phyloP scores from a whole-genome alignment of 805 yeast genomes.

The Lipomyces spencermartinsiae region DNA sequence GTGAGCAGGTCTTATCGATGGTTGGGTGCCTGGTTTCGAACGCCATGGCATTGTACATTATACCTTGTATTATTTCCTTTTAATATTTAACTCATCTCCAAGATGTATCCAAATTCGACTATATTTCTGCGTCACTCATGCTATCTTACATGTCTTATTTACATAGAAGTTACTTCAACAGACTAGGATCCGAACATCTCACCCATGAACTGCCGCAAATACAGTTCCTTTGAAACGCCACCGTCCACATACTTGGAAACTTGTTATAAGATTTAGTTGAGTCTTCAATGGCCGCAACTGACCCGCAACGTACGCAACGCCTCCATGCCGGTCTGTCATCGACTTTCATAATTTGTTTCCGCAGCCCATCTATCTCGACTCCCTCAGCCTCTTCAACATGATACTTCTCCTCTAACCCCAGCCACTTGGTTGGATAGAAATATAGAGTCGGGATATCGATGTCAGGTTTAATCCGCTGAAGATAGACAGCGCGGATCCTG shows the following conservation, averaged over 20 bases:
- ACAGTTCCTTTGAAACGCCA: conserved; percentile 75
- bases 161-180: not conserved
- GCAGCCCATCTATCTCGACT: conserved; percentile 46
- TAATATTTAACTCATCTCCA: not conserved
- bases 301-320: conserved; percentile 64
- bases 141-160: not conserved
- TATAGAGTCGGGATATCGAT: conserved; percentile 61
- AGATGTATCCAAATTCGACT: not conserved
- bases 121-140: not conserved
- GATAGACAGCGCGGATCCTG: conserved; percentile 56
- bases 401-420: conserved; percentile 49
- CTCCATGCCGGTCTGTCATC: conserved; percentile 47
- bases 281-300: conserved; percentile 51
- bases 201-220: conserved; percentile 61
- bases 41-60: not conserved
- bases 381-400: conserved; percentile 3
- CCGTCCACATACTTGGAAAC: conserved; percentile 54
- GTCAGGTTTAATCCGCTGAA: conserved; percentile 52
- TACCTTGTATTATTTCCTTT: not conserved
- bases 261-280: conserved; percentile 36
- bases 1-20: not conserved
- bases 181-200: not conserved
- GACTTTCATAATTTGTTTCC: conserved; percentile 48
- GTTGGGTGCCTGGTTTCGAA: not conserved
- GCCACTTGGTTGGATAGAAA: conserved; percentile 72